Percentiles rank a stretch among this genome's conserved stretches.
Conservation (phyloP, 208 protist genomes). For the Trypanosoma avium region DNA sequence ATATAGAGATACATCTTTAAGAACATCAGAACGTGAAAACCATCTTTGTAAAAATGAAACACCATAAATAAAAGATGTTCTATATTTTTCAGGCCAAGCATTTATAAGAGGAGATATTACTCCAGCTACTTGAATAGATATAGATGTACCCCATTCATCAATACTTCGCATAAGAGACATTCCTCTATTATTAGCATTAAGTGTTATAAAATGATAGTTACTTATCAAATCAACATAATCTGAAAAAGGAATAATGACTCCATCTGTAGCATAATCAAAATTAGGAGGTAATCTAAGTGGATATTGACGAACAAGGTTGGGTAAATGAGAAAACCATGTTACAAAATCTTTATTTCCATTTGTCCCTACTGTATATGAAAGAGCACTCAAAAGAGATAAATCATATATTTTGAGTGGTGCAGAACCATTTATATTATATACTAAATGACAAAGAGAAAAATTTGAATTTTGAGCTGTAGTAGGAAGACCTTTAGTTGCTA, state of each 20-base stretch:
- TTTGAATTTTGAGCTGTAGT: slow-evolving; percentile 23
- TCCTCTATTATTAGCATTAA: slow-evolving; percentile 81
- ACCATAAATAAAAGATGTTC: slow-evolving; percentile 49
- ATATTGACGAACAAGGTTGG: slow-evolving; percentile 57
- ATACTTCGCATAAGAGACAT: slow-evolving; percentile 70
- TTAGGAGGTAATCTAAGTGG: slow-evolving; percentile 55
- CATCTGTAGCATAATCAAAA: slow-evolving; percentile 65
- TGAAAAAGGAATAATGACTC: slow-evolving; percentile 67
- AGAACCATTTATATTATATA: slow-evolving; percentile 58
- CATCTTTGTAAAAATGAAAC: slow-evolving; percentile 65
- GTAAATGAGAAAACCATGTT: slow-evolving; percentile 68
- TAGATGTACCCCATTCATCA: slow-evolving; percentile 81
- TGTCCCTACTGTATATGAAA: slow-evolving; percentile 71
- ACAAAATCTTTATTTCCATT: slow-evolving; percentile 71
- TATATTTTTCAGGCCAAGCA: slow-evolving; percentile 69
- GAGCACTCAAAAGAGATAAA: slow-evolving; percentile 65
- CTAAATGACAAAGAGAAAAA: slow-evolving; percentile 36
- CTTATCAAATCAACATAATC: slow-evolving; percentile 72
- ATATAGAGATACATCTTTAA: slow-evolving; percentile 54
- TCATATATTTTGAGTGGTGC: slow-evolving; percentile 60
- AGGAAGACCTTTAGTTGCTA: slow-evolving; percentile 35
- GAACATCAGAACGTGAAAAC: slow-evolving; percentile 53
- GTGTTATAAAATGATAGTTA: slow-evolving; percentile 81
- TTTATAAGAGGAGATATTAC: slow-evolving; percentile 67
- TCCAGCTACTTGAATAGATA: slow-evolving; percentile 65